Evolutionary conservation across 768 basidiomycete genomes (phyloP).

Genomic region (Boletellus ananas): DNA sequence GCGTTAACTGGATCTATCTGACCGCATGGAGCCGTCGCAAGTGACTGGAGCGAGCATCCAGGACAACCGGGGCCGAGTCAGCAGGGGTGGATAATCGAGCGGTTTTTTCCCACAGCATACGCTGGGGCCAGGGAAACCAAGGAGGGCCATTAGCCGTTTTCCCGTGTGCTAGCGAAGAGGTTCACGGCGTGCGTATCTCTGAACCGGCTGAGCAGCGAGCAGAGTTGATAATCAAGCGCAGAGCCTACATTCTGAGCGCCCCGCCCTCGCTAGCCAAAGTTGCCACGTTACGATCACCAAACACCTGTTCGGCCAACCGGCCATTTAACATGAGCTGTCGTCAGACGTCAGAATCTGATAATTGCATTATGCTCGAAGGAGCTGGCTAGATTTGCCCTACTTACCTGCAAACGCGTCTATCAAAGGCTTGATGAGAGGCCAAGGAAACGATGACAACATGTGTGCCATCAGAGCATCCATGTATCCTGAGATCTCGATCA

Average conservation of each 20-base stretch:
- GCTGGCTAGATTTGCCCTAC: too few species aligned
- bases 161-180: neutral
- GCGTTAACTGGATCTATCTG: constrained; percentile 5
- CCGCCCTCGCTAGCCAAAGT: neutral
- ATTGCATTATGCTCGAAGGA: too few species aligned
- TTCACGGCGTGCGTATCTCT: constrained; percentile 15
- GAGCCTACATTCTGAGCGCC: neutral
- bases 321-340: too few species aligned
- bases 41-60: constrained; percentile 2
- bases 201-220: neutral
- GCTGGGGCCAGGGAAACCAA: constrained; percentile 6
- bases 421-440: neutral
- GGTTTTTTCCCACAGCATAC: constrained; percentile 21
- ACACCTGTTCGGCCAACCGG: too few species aligned
- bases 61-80: constrained; percentile 10
- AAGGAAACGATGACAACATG: neutral
- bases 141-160: constrained; percentile 15
- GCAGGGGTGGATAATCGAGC: constrained; percentile 12
- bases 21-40: constrained; percentile 17
- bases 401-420: neutral
- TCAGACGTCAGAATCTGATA: too few species aligned
- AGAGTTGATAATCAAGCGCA: neutral
- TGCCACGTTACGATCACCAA: neutral
- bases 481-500: neutral
- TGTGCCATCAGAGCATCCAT: neutral